phyloP scores from a whole-genome alignment of 2,329 filamentous ascomycete species.

The Fusarium multiceps region DNA sequence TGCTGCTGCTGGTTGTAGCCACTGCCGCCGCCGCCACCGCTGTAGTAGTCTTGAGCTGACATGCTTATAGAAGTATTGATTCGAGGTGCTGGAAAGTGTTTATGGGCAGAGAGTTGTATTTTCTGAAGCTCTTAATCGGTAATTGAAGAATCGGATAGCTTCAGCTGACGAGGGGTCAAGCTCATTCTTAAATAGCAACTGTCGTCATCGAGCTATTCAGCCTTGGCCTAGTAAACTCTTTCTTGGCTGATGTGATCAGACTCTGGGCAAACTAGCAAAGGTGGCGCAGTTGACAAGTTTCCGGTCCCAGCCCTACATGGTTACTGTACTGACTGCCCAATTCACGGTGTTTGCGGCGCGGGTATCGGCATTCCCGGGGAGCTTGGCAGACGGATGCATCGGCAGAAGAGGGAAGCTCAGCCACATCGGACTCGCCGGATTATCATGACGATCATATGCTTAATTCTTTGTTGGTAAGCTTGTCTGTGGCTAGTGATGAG shows the following conservation, averaged over 20 bases:
- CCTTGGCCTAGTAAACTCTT: conserved; percentile 7
- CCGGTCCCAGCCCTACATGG: neutral
- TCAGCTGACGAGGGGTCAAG: conserved; percentile 6
- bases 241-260: conserved; percentile 39
- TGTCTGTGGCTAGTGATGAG: conserved; percentile 25
- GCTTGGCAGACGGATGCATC: conserved; percentile 39
- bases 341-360: conserved; percentile 5
- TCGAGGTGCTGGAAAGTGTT: neutral
- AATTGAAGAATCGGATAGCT: neutral
- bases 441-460: neutral
- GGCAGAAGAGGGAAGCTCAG: conserved; percentile 17
- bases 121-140: neutral
- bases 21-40: conserved; percentile 21
- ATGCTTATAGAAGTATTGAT: conserved; percentile 12
- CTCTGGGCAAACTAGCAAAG: conserved; percentile 19
- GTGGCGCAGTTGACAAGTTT: conserved; percentile 29
- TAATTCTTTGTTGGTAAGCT: neutral
- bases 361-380: conserved; percentile 26
- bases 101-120: neutral
- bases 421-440: conserved; percentile 24
- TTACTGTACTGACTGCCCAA: neutral
- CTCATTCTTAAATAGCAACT: conserved; percentile 26
- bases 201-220: conserved; percentile 24
- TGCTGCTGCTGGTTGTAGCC: conserved; percentile 25
- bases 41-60: conserved; percentile 44